Percentiles rank a stretch among this genome's conserved stretches.
Evolutionary conservation across 805 yeast genomes (phyloP).

Genomic region (Nakazawaea ambrosiae): DNA sequence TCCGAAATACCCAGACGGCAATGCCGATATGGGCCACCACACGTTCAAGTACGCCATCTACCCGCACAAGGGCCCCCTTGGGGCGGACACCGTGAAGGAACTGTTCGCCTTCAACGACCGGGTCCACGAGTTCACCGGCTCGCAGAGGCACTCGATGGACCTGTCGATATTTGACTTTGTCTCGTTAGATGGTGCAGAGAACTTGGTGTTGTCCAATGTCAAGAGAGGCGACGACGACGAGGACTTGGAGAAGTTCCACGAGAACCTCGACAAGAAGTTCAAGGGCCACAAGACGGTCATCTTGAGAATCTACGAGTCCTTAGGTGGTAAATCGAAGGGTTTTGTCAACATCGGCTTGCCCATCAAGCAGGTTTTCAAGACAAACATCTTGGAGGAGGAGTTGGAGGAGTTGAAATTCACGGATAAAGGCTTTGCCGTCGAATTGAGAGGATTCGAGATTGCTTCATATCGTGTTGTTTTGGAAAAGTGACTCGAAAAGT

Average conservation of each 20-base stretch:
- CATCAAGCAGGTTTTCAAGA: slow-evolving; percentile 41
- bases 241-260: slow-evolving; percentile 38
- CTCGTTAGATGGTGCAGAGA: slow-evolving; percentile 39
- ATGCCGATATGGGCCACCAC: slow-evolving; percentile 92
- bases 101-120: slow-evolving; percentile 77
- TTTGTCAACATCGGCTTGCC: slow-evolving; percentile 38
- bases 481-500: too few relatives aligned
- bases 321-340: slow-evolving; percentile 73
- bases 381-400: slow-evolving; percentile 54
- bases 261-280: slow-evolving; percentile 33
- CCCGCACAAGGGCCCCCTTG: slow-evolving; percentile 72
- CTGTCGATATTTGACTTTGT: slow-evolving; percentile 15
- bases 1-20: slow-evolving; percentile 90
- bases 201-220: slow-evolving; percentile 64
- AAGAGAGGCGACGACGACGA: slow-evolving; percentile 86
- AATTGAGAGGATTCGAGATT: slow-evolving; percentile 72
- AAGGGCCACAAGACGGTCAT: slow-evolving; percentile 47
- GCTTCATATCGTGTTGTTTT: slow-evolving; percentile 51
- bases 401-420: slow-evolving; percentile 33
- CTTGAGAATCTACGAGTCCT: slow-evolving; percentile 75
- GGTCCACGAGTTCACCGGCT: slow-evolving; percentile 11
- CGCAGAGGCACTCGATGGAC: slow-evolving; percentile 1
- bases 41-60: slow-evolving; percentile 73
- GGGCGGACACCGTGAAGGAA: slow-evolving; percentile 57
- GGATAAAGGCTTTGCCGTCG: slow-evolving; percentile 28